These are phyloP conservation scores for Sinapis alba DNA, from an alignment of 441 rosid species.

Conservation along the genomic window DNA sequence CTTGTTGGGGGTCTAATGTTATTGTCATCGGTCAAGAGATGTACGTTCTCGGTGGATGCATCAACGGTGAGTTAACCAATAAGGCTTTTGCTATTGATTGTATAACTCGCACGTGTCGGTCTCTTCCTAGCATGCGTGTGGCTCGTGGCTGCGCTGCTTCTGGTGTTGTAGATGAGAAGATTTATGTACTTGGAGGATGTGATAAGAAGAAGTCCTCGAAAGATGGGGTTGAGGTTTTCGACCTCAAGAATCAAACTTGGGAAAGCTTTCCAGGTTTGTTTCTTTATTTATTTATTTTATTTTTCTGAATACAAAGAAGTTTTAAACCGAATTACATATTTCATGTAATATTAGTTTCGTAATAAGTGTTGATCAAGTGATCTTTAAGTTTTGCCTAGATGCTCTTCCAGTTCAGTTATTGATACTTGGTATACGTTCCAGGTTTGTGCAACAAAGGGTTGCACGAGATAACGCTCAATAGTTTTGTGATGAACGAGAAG, in stretches of 20 bases:
- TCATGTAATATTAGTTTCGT: not conserved
- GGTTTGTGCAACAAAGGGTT: conserved; percentile 37
- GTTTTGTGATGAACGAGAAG: conserved; percentile 53
- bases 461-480: conserved; percentile 65
- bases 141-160: conserved; percentile 46
- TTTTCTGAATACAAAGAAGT: too few relatives aligned
- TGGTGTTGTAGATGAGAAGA: conserved; percentile 50
- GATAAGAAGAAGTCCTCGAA: conserved; percentile 41
- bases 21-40: conserved; percentile 50
- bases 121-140: conserved; percentile 57
- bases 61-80: conserved; percentile 50
- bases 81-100: conserved; percentile 65
- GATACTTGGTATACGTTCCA: not conserved
- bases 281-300: not conserved
- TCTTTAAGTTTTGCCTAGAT: not conserved
- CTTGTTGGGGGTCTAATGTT: conserved; percentile 51
- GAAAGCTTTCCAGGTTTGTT: conserved; percentile 44
- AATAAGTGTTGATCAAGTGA: not conserved
- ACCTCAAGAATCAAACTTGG: conserved; percentile 51
- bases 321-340: too few relatives aligned
- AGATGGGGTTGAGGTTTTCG: conserved; percentile 66
- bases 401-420: not conserved
- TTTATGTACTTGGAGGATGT: conserved; percentile 71
- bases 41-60: conserved; percentile 65
- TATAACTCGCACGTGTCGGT: conserved; percentile 51